Base-by-base conservation (phyloP, 352 stramenopile genomes). In the Phytopythium aichiense region DNA sequence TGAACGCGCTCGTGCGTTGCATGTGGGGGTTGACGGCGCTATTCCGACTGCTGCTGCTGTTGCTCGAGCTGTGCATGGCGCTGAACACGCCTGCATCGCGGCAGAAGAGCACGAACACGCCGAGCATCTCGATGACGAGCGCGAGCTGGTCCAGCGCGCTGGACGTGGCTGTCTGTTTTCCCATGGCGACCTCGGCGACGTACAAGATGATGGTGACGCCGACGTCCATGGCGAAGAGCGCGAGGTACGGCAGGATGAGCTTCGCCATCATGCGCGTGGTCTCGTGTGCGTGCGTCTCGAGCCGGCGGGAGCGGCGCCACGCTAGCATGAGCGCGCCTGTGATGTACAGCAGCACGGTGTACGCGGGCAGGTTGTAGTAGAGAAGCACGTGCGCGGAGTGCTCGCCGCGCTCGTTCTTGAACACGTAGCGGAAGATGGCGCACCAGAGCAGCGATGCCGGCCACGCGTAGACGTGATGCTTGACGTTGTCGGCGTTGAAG, bases 401-500 rank as follows among this genome's bases (percentile, higher is more conserved):
- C 7, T 58, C 13, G 8, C 48, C 42, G 56, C 76, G 48, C 28
- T 68, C 58, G 55, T 71, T 62, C 25, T 71, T 61, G 33, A 92
- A 84, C 25, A 79, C 50, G 56, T 86, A 88, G 20, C 81, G 82
- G 60, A 94, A 94, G 11, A 82, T 38, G 31, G 87, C 60, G 53
- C 84, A 89, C 69, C 84, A 94, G 28, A 87, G 53, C 22, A 88
- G 40, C n/a, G 86, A 74, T 0, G 66, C 67, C 2, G 86, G 86
- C 86, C 86, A 94, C n/a, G 86, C 84, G 51, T 78, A 82, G 49
- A 92, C 71, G 68, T 94, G 84, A 63, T 93, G 82, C 71, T 91
- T 90, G 69, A 91, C 65, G 61, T 89, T 89, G 74, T 94, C 85
- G 54, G 82, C 79, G 64, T 92, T 88, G 73, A 94, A 94, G 9